Conservation (phyloP, 2,329 filamentous ascomycete genomes). For the Diaporthe sp. region DNA sequence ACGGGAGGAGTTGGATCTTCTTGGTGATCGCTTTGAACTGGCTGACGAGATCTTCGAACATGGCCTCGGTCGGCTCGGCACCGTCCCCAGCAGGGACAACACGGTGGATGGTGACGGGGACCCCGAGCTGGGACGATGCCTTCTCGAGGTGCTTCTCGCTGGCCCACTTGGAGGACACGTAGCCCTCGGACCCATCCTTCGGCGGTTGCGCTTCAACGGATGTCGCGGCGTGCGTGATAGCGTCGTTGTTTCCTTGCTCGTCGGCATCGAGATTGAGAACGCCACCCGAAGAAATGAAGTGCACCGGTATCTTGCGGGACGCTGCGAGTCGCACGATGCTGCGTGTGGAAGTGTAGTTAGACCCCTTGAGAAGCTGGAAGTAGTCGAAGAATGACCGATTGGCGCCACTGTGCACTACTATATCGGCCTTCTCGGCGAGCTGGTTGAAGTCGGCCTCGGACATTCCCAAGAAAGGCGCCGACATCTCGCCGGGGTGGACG, state of each 20-base stretch:
- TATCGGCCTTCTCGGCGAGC: conserved; percentile 44
- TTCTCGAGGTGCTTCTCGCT: conserved; percentile 50
- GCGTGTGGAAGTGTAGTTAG: conserved; percentile 55
- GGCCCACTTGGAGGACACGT: conserved; percentile 52
- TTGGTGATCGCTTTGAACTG: conserved; percentile 25
- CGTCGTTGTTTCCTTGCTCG: not conserved
- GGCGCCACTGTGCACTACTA: conserved; percentile 69
- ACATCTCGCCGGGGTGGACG: conserved; percentile 47
- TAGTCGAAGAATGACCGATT: conserved; percentile 54
- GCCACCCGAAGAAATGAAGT: conserved; percentile 49
- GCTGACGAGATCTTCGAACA: conserved; percentile 24
- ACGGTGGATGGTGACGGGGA: conserved; percentile 31
- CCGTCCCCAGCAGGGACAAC: conserved; percentile 4
- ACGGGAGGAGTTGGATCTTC: conserved; percentile 26
- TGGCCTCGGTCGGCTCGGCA: conserved; percentile 16
- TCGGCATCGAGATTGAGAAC: conserved; percentile 36
- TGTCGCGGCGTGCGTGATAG: not conserved
- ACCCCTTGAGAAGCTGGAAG: conserved; percentile 51
- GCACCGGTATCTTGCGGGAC: conserved; percentile 46
- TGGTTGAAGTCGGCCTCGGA: conserved; percentile 20
- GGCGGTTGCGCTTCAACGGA: conserved; percentile 28
- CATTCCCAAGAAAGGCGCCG: conserved; percentile 44
- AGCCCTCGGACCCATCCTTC: conserved; percentile 46
- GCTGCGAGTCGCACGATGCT: conserved; percentile 51
- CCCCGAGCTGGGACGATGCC: not conserved